phyloP scores from a whole-genome alignment of 2,329 filamentous ascomycete species.

The Colletotrichum gloeosporioides region DNA sequence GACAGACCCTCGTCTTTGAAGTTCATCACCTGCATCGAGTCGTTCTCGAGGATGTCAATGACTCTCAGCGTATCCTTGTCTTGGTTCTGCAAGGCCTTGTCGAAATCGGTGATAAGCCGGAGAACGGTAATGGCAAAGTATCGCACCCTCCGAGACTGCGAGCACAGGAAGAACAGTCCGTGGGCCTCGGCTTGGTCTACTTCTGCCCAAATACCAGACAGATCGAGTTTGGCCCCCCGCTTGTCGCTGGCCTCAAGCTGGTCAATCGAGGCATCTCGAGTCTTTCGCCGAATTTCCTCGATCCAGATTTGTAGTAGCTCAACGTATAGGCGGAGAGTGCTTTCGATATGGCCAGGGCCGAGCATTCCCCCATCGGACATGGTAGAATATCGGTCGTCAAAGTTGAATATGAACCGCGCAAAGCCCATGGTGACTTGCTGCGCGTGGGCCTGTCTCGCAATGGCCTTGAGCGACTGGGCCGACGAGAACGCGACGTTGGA shows the following conservation, averaged over 20 bases:
- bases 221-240: conserved; percentile 78
- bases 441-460: conserved; percentile 89
- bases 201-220: conserved; percentile 88
- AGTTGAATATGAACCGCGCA: conserved; percentile 97
- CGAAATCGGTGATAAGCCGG: conserved; percentile 91
- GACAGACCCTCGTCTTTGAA: conserved; percentile 92
- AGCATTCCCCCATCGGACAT: conserved; percentile 99
- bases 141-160: conserved; percentile 88
- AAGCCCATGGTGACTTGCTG: conserved; percentile 97
- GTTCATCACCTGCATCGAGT: conserved; percentile 87
- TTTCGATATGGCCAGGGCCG: conserved; percentile 92
- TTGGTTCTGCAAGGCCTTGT: conserved; percentile 74
- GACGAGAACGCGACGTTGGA: conserved; percentile 91
- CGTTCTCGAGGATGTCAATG: conserved; percentile 90
- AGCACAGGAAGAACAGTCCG: conserved; percentile 95
- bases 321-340: conserved; percentile 88
- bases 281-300: conserved; percentile 90
- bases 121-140: conserved; percentile 92
- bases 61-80: conserved; percentile 74
- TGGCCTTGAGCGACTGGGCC: conserved; percentile 90
- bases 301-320: conserved; percentile 97
- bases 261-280: conserved; percentile 72
- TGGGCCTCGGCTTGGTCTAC: conserved; percentile 98
- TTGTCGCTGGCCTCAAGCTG: conserved; percentile 72
- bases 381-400: conserved; percentile 95